phyloP scores from a whole-genome alignment of 2,329 filamentous ascomycete genomes.

The Aspergillaceae sp. region DNA sequence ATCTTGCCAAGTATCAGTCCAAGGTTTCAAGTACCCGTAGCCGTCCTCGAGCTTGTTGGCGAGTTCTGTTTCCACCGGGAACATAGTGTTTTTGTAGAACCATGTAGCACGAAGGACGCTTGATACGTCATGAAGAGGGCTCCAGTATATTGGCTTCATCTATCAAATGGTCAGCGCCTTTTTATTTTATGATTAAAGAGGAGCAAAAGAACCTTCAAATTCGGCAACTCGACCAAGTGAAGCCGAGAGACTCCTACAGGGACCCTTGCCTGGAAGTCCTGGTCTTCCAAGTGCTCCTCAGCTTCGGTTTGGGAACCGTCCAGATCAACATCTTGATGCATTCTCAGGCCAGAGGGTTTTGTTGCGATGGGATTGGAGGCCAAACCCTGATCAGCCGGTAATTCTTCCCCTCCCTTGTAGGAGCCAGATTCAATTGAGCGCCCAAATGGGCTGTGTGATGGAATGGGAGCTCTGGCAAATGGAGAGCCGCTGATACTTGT shows the following conservation, averaged over 20 bases:
- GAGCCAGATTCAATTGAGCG: slow-evolving; percentile 22
- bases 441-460: slow-evolving; percentile 21
- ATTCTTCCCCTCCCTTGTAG: slow-evolving; percentile 11
- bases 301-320: slow-evolving; percentile 6
- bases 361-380: slow-evolving; percentile 8
- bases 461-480: slow-evolving; percentile 37
- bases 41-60: slow-evolving; percentile 91
- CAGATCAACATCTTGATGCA: slow-evolving; percentile 14
- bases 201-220: slow-evolving; percentile 41
- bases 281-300: slow-evolving; percentile 16
- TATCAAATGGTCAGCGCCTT: slow-evolving; percentile 26
- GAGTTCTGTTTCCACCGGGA: slow-evolving; percentile 72
- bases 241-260: slow-evolving; percentile 84
- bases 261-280: slow-evolving; percentile 47
- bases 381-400: too few species aligned
- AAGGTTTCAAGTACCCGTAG: slow-evolving; percentile 75
- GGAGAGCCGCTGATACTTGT: slow-evolving; percentile 42
- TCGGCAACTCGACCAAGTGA: slow-evolving; percentile 77
- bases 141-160: slow-evolving; percentile 98
- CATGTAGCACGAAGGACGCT: slow-evolving; percentile 79
- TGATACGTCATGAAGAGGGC: slow-evolving; percentile 79
- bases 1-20: slow-evolving; percentile 87
- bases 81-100: slow-evolving; percentile 96
- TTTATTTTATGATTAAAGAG: neutral
- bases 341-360: slow-evolving; percentile 21